Evolutionary conservation across 2,329 filamentous ascomycete genomes (phyloP).

Genomic region (Zasmidium citrigriseum): DNA sequence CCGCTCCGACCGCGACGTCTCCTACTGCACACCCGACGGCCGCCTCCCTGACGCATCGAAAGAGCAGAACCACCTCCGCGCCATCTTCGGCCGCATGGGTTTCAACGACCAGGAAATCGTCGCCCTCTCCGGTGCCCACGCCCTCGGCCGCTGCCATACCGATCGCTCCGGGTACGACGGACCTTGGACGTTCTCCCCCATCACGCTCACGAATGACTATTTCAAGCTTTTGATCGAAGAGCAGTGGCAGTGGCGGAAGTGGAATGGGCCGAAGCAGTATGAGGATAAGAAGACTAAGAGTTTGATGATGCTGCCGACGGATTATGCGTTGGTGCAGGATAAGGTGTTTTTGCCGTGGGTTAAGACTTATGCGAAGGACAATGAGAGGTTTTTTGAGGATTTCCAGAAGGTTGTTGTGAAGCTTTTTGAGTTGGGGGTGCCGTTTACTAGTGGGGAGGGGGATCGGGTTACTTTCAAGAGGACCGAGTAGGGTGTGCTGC

Average conservation of each 20-base stretch:
- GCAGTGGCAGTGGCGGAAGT: conserved; percentile 91
- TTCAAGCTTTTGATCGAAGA: conserved; percentile 83
- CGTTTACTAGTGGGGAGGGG: conserved; percentile 63
- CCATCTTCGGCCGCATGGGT: conserved; percentile 95
- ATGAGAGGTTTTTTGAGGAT: conserved; percentile 89
- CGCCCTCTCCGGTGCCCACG: conserved; percentile 81
- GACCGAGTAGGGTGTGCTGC: conserved; percentile 43
- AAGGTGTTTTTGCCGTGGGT: conserved; percentile 80
- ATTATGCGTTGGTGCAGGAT: conserved; percentile 84
- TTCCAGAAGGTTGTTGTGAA: conserved; percentile 77
- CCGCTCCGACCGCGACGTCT: conserved; percentile 74
- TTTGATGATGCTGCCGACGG: conserved; percentile 96
- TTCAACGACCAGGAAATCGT: conserved; percentile 98
- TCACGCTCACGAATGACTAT: conserved; percentile 91
- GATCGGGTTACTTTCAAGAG: conserved; percentile 49
- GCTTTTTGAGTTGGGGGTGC: conserved; percentile 92
- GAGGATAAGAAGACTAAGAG: conserved; percentile 84
- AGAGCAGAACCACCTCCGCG: conserved; percentile 77
- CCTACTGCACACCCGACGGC: conserved; percentile 90
- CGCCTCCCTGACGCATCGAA: conserved; percentile 82
- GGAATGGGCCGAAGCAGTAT: conserved; percentile 88
- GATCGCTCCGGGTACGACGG: conserved; percentile 87
- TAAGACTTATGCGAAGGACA: conserved; percentile 88
- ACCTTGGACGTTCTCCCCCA: conserved; percentile 90
- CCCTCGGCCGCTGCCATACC: conserved; percentile 84